Percentiles rank a stretch among this genome's conserved stretches.
Conservation (phyloP, 495 filamentous ascomycete genomes). For the Rostrohypoxylon terebratum region DNA sequence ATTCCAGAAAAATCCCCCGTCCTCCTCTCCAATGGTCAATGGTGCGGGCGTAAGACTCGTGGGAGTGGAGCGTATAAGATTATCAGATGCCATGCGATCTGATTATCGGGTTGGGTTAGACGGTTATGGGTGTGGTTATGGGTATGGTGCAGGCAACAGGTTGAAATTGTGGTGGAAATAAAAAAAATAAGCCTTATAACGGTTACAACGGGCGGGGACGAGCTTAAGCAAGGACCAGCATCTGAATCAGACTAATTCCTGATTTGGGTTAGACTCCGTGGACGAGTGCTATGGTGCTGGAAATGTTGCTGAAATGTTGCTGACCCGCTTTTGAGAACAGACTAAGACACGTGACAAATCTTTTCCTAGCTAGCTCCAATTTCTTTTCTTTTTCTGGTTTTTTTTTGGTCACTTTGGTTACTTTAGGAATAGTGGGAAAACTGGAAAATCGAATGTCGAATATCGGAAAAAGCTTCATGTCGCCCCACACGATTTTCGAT, state of each 20-base stretch:
- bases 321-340: neutral
- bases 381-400: neutral
- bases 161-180: neutral
- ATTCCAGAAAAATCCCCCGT: neutral
- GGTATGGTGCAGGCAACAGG: neutral
- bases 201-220: neutral
- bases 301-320: no score
- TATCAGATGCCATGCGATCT: constrained; percentile 10
- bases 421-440: neutral
- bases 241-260: neutral
- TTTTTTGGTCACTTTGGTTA: neutral
- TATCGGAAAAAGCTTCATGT: constrained; percentile 32
- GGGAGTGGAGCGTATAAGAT: constrained; percentile 4
- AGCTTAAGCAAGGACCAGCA: neutral
- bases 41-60: constrained; percentile 1
- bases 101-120: neutral
- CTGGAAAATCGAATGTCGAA: neutral
- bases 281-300: neutral
- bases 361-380: constrained; percentile 5
- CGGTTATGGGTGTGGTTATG: neutral
- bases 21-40: constrained; percentile 16
- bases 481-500: constrained; percentile 28
- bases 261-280: neutral
- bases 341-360: constrained; percentile 28
- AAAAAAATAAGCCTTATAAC: constrained; percentile 14